phyloP scores from a whole-genome alignment of 768 basidiomycete species.

The Rhodotorula diobovata region DNA sequence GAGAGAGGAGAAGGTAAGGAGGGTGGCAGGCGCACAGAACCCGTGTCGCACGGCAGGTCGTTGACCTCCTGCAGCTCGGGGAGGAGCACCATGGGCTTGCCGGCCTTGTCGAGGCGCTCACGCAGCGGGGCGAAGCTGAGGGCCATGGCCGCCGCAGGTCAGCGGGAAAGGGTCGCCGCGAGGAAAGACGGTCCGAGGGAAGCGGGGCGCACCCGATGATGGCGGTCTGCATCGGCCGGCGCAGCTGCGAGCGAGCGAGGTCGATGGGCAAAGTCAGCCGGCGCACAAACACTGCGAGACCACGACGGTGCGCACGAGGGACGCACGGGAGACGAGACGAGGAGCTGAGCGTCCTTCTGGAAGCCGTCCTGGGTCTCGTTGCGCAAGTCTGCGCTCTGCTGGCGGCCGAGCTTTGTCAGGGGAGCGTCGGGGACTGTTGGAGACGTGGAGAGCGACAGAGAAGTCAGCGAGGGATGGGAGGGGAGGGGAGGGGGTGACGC shows the following conservation, averaged over 20 bases:
- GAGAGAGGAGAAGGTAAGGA: constrained; percentile 16
- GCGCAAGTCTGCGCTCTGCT: constrained; percentile 43
- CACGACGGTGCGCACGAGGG: too few species aligned
- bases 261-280: background rate
- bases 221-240: constrained; percentile 45
- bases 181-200: background rate
- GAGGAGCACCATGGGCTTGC: constrained; percentile 43
- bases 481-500: background rate
- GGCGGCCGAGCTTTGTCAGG: constrained; percentile 44
- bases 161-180: too few species aligned
- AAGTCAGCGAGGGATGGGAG: background rate
- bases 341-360: constrained; percentile 44
- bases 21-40: constrained; percentile 13
- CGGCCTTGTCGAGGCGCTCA: constrained; percentile 37
- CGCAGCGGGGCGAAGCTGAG: constrained; percentile 42
- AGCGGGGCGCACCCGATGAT: constrained; percentile 12
- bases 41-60: constrained; percentile 39
- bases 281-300: background rate
- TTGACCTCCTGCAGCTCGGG: constrained; percentile 46
- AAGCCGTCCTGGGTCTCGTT: constrained; percentile 42
- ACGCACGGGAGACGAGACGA: constrained; percentile 42
- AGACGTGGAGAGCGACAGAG: background rate
- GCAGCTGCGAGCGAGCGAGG: constrained; percentile 19
- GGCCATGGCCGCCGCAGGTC: constrained; percentile 9
- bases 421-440: constrained; percentile 44